A percentile compares a stretch with the other conserved stretches of the same genome.
Evolutionary conservation across 805 yeast genomes (phyloP).

Genomic region (Hanseniaspora vineae): DNA sequence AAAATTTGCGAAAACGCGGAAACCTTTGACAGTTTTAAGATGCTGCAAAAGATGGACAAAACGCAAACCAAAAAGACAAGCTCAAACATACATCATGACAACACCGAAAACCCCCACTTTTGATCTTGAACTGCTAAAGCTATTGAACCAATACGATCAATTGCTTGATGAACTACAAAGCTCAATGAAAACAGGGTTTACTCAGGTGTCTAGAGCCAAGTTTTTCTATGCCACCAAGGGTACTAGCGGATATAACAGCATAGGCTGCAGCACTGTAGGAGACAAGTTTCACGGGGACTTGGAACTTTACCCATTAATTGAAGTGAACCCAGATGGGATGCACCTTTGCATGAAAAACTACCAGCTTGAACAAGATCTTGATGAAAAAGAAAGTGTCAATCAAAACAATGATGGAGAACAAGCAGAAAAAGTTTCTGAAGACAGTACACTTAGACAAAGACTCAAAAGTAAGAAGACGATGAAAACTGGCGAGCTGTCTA

Average conservation of each 20-base stretch:
- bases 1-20: too few relatives aligned
- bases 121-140: conserved; percentile 8
- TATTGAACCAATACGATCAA: conserved; percentile 14
- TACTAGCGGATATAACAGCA: background rate
- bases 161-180: conserved; percentile 18
- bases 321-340: background rate
- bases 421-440: too few relatives aligned
- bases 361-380: too few relatives aligned
- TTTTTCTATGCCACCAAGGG: conserved; percentile 12
- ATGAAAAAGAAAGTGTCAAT: too few relatives aligned
- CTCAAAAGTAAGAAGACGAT: too few relatives aligned
- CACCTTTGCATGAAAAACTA: too few relatives aligned
- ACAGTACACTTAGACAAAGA: too few relatives aligned
- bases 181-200: conserved; percentile 14
- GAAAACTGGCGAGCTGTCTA: background rate
- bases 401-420: too few relatives aligned
- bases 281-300: background rate
- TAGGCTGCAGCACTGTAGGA: background rate
- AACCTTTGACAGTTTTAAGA: too few relatives aligned
- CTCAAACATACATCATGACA: background rate
- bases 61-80: background rate
- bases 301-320: background rate
- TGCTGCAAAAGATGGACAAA: too few relatives aligned
- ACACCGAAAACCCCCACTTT: background rate
- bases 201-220: conserved; percentile 19